Base-by-base conservation (phyloP, 108 stramenopile species). In the Cyclotella atomus region DNA sequence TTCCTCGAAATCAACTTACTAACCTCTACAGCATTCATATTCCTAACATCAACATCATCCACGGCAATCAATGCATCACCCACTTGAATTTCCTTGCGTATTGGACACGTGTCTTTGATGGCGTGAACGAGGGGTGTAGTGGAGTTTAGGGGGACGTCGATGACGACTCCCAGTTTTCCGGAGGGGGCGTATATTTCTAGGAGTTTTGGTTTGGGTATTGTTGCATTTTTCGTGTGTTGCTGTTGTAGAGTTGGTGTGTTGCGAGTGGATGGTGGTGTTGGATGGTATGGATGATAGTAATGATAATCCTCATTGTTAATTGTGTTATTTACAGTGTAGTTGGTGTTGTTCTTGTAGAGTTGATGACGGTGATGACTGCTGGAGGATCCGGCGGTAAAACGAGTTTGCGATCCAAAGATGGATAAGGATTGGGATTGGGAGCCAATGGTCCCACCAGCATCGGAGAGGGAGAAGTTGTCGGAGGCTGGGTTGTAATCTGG, bases 1-100 rank as follows among this genome's bases (percentile, higher is more conserved):
- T 81, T 81, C 33, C 45, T 54, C 24, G 73, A 65, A 46, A 81
- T 69, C 44, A 81, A 44, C 16, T 33, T 45, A 52, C 72, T 74
- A 29, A 81, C 80, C 25, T 76, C 68, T 14, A 76, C 30, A 17
- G 83, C 83, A 33, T 59, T 64, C 83, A 84, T 84, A 15, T 30
- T 28, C 49, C 75, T 49, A 15, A 78, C 72, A 54, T 84, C 79
- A 20, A 68, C 49, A 46, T 84, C 83, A 35, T 84, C 83, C 65
- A 84, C 80, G 15, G 79, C 80, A 2, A 84, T 59, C 0, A 84
- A 44, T 53, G 53, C 62, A 56, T 84, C 83, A 5, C 83, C 83
- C 57, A 84, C 79, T 20, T 33, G 32, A 21, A 84, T 63, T 41
- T 77, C 49, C 0, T 45, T 59, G 5, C 69, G 59, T 19, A 84